Evolutionary conservation across 768 basidiomycete genomes (phyloP), one percentile per base, ranked within the genome.

Genomic region (Macrocybe gigantea): DNA sequence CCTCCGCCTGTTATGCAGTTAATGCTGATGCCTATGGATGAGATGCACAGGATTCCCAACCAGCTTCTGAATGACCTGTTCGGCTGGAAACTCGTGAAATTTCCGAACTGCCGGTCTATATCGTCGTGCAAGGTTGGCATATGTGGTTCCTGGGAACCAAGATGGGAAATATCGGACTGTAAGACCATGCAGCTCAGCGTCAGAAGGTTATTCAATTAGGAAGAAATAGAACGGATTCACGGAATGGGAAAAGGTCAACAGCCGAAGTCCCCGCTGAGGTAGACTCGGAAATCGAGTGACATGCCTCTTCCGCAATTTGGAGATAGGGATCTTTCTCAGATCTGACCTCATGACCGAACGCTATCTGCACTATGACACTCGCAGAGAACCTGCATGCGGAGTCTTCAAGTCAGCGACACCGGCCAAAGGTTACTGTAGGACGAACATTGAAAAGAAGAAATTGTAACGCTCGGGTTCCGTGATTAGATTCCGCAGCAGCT

Each of bases 81-180:
- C 11, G 41, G 44, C 45, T 0, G 58, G 59, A 31, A 50, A 45
- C 14, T 52, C 40, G 41, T 54, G 45, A 9, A 55, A 33, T 11
- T 36, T 45, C 34, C 48, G 30, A 41, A 53, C 14, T 9, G 38
- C 34, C 38, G 38, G 44, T 14, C 38, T 11, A 35, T 41, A 39
- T 34, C 38, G 39, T 38, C 49, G 49, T 10, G 58, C 58, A 32
- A 31, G 31, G 29, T 35, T 43, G 2, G 52, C 52, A 47, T 53
- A 54, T 33, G 48, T 54, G 33, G 56, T 54, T 2, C 58, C 58
- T 9, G 58, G 56, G 42, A 59, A 59, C 58, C 58, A 59, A 9
- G 54, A 54, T 1, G 58, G 58, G 12, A 53, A 14, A 31, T 52
- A 48, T 47, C 36, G 39, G 3, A 54, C 53, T 54, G 22, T 4